Base-by-base conservation (phyloP, 306 rosid genomes). In the Prunus kanzakura region DNA sequence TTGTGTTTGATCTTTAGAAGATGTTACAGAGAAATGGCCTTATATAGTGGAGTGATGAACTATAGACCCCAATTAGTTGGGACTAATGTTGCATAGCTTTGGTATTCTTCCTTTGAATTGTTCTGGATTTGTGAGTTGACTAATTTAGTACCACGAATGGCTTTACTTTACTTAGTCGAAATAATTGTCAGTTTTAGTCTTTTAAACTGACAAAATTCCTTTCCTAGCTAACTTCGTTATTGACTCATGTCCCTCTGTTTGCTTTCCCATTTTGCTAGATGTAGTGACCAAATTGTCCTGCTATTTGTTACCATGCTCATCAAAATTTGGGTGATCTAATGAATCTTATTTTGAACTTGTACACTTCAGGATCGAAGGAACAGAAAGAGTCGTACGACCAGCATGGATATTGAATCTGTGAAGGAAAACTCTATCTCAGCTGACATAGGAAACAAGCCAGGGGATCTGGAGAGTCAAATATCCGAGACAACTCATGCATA, bases 291-390 rank as follows among this genome's bases (percentile, higher is more conserved):
- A 11, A 47, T 38, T 38, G 43, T 38, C 43, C 43, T 6, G 9
- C 9, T 7, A 38, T 38, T 8, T 27, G 62, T 77, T 32, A 50
- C 67, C 67, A 46, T 64, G 75, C 58, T 64, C 22, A 56, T 74
- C 43, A 30, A 52, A 45, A 50, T 25, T 45, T n/a, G 10, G 58
- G 16, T 65, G 74, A 58, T 58, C 43, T 70, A 49, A 18, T 4
- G 27, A 15, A 23, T 49, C 67, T 73, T 49, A 56, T 23, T 54
- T 46, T 16, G 35, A 20, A 67, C 65, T 74, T 66, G 35, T 74
- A 38, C 16, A 27, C 63, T 87, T 75, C 88, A 95, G 98, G 97
- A 95, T 84, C 91, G 97, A 78, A 87, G 97, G 82, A 92, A 87
- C 67, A 82, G 96, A 76, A 92, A 81, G 86, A 90, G 89, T 86